These are phyloP conservation scores for Solanum hybrid DNA, from an alignment of 305 asterid species.

Conservation along the genomic window DNA sequence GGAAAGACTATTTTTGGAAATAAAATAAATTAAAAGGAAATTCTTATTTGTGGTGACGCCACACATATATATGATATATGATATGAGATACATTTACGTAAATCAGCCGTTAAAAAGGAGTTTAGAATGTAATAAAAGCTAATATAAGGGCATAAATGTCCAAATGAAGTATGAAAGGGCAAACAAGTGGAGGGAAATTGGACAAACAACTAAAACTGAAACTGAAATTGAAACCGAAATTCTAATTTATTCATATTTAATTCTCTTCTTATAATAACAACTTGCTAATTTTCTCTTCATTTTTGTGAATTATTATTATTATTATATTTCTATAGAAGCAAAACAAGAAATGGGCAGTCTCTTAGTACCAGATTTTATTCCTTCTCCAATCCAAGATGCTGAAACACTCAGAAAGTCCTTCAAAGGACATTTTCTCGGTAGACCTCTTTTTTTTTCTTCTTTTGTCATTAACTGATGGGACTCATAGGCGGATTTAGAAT, in stretches of 20 bases:
- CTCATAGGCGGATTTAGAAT: not conserved
- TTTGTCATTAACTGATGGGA: not conserved
- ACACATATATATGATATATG: no score
- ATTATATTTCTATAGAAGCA: not conserved
- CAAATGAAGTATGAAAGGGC: not conserved
- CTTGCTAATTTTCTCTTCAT: not conserved
- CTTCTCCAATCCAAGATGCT: slow-evolving; percentile 57
- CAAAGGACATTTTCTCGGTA: slow-evolving; percentile 19
- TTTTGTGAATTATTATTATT: not conserved
- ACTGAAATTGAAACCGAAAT: not conserved
- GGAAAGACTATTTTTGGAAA: no score
- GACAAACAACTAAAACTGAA: not conserved
- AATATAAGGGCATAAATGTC: not conserved
- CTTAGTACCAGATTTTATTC: slow-evolving; percentile 39
- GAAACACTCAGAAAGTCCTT: slow-evolving; percentile 41
- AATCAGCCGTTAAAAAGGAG: not conserved
- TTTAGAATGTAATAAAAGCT: not conserved
- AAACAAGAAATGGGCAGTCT: slow-evolving; percentile 35
- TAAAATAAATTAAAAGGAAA: no score
- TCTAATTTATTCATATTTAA: not conserved
- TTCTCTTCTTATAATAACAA: not conserved
- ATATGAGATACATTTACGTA: not conserved
- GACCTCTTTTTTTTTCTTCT: not conserved
- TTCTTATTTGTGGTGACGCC: no score
- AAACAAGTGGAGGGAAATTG: not conserved